Evolutionary conservation across 2,329 filamentous ascomycete species (phyloP).

Genomic region (Didymella pomorum): DNA sequence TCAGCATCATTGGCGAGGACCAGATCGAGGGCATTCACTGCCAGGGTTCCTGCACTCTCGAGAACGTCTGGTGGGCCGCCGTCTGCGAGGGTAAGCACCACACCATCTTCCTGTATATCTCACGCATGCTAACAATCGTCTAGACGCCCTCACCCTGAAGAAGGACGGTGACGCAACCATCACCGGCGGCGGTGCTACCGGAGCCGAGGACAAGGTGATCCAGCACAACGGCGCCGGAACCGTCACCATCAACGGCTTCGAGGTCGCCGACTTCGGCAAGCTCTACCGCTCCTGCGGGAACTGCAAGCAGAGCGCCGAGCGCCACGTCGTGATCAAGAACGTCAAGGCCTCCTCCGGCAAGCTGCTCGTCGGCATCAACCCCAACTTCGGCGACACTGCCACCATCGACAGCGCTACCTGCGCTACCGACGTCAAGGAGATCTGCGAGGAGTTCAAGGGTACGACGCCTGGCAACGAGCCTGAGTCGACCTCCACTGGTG

Average conservation of each 20-base stretch:
- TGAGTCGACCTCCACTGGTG: conserved; percentile 23
- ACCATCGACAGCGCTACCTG: conserved; percentile 39
- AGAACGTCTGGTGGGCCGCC: conserved; percentile 54
- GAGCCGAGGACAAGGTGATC: conserved; percentile 50
- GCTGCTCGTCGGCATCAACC: conserved; percentile 57
- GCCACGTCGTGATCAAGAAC: conserved; percentile 55
- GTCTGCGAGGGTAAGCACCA: conserved; percentile 45
- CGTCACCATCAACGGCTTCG: conserved; percentile 44
- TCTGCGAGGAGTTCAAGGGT: conserved; percentile 38
- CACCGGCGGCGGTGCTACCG: conserved; percentile 51
- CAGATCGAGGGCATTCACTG: conserved; percentile 49
- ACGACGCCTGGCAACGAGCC: conserved; percentile 31
- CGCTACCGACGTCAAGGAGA: conserved; percentile 27
- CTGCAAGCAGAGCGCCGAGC: conserved; percentile 55
- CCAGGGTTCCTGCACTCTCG: conserved; percentile 57
- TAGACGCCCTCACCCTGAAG: conserved; percentile 46
- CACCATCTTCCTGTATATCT: not conserved
- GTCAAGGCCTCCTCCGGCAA: conserved; percentile 52
- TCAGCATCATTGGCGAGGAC: conserved; percentile 60
- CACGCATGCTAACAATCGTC: conserved; percentile 5
- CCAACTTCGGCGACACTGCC: conserved; percentile 59
- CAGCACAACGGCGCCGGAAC: conserved; percentile 52
- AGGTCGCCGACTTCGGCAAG: conserved; percentile 44
- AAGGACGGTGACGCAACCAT: conserved; percentile 44
- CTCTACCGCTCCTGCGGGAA: conserved; percentile 57